phyloP scores from a whole-genome alignment of 257 asterid genomes.

The Avicennia marina region DNA sequence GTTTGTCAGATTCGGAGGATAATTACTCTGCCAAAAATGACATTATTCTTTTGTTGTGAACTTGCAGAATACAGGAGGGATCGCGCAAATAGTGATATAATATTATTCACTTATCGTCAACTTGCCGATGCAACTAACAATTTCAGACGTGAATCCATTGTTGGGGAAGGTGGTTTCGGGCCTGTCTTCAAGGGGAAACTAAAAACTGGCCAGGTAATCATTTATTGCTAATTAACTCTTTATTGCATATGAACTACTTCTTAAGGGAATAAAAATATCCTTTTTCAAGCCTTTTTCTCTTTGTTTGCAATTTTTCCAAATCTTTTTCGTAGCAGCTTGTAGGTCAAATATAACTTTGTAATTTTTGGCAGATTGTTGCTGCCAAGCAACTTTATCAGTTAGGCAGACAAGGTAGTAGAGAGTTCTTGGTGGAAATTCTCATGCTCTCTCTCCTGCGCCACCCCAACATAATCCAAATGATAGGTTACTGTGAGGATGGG shows the following conservation, averaged over 20 bases:
- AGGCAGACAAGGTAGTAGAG: constrained; percentile 30
- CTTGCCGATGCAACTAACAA: constrained; percentile 34
- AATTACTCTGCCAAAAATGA: too few species aligned
- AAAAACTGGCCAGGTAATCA: constrained; percentile 31
- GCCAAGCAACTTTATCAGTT: too few species aligned
- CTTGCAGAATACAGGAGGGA: not conserved
- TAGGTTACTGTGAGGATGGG: constrained; percentile 41
- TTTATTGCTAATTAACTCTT: not conserved
- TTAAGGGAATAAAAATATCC: too few species aligned
- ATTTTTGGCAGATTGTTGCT: too few species aligned
- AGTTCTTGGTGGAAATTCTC: constrained; percentile 36
- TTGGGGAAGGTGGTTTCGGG: constrained; percentile 58
- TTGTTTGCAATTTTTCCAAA: too few species aligned
- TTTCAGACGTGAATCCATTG: constrained; percentile 27
- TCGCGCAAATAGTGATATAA: not conserved
- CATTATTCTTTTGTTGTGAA: too few species aligned
- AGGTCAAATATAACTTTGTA: too few species aligned
- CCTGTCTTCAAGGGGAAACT: constrained; percentile 35
- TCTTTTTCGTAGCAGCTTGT: too few species aligned
- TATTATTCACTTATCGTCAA: constrained; percentile 28
- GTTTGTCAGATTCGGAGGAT: too few species aligned
- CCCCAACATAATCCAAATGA: constrained; percentile 35
- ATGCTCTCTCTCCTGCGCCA: constrained; percentile 35
- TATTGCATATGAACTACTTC: too few species aligned
- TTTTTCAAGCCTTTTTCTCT: too few species aligned